Percentiles rank a stretch among this genome's conserved stretches.
These are phyloP conservation scores for Borovskyia barvae DNA, from an alignment of 208 protist genomes.

Conservation along the genomic window DNA sequence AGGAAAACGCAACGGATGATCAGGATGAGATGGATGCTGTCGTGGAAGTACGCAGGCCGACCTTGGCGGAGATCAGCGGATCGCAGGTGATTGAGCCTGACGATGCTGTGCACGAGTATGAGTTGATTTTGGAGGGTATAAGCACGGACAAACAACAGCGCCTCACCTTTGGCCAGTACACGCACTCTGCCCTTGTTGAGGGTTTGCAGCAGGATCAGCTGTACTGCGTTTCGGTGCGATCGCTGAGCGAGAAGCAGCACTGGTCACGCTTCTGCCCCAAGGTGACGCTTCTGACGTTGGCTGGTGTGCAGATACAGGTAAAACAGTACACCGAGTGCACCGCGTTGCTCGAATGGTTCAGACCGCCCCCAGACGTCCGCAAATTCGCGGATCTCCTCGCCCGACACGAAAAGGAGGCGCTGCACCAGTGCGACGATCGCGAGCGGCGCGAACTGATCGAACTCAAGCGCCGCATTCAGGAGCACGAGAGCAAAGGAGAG, in stretches of 20 bases:
- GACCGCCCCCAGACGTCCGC: conserved; percentile 40
- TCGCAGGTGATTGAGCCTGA: conserved; percentile 63
- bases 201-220: conserved; percentile 76
- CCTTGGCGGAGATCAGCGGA: background rate
- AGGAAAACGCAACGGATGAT: too few species aligned
- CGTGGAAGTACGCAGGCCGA: background rate
- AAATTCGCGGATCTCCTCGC: conserved; percentile 56
- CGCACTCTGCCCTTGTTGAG: conserved; percentile 47
- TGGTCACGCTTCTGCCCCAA: conserved; percentile 85
- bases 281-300: conserved; percentile 79
- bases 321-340: conserved; percentile 72
- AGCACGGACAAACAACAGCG: conserved; percentile 41
- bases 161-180: conserved; percentile 52
- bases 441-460: conserved; percentile 82
- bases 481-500: conserved; percentile 64
- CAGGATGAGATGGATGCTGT: background rate
- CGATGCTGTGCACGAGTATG: conserved; percentile 75
- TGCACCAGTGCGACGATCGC: conserved; percentile 72
- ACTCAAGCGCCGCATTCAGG: conserved; percentile 78
- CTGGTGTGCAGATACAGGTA: conserved; percentile 50
- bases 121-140: conserved; percentile 74
- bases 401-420: conserved; percentile 36
- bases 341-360: conserved; percentile 64
- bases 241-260: conserved; percentile 69
- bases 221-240: conserved; percentile 82